Conservation (phyloP, 768 basidiomycete species). For the Rhizopogon vinicolor region DNA sequence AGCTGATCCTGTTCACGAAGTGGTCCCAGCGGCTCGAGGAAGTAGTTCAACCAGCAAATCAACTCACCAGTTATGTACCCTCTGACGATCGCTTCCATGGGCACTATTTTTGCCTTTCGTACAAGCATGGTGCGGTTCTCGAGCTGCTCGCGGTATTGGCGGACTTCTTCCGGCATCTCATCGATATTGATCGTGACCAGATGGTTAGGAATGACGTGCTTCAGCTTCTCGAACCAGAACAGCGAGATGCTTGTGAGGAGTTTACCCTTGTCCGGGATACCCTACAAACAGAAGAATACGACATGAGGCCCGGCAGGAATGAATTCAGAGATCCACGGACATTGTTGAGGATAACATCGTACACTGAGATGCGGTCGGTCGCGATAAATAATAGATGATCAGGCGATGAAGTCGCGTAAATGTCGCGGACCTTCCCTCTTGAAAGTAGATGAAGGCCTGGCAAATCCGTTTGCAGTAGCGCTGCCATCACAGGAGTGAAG, state of each 20-base stretch:
- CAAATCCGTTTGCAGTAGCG: slow-evolving; percentile 53
- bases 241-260: slow-evolving; percentile 86
- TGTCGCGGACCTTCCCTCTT: slow-evolving; percentile 93
- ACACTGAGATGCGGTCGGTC: slow-evolving; percentile 93
- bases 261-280: slow-evolving; percentile 91
- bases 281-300: slow-evolving; percentile 41
- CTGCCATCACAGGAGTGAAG: slow-evolving; percentile 18
- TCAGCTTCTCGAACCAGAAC: slow-evolving; percentile 92
- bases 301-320: slow-evolving; percentile 1
- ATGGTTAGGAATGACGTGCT: slow-evolving; percentile 82
- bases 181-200: slow-evolving; percentile 73
- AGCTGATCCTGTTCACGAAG: slow-evolving; percentile 67
- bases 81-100: slow-evolving; percentile 92
- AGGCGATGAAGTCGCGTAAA: slow-evolving; percentile 73
- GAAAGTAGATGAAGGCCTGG: slow-evolving; percentile 68
- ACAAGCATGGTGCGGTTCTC: slow-evolving; percentile 91
- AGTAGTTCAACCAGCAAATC: not conserved
- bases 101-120: slow-evolving; percentile 80
- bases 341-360: slow-evolving; percentile 92
- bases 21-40: not conserved
- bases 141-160: slow-evolving; percentile 69
- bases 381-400: slow-evolving; percentile 88
- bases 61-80: slow-evolving; percentile 90
- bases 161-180: slow-evolving; percentile 79
- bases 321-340: slow-evolving; percentile 43